Percentiles rank a stretch among this genome's conserved stretches.
Evolutionary conservation across 169 alveolate genomes (phyloP).

Genomic region (Cytauxzoon felis): DNA sequence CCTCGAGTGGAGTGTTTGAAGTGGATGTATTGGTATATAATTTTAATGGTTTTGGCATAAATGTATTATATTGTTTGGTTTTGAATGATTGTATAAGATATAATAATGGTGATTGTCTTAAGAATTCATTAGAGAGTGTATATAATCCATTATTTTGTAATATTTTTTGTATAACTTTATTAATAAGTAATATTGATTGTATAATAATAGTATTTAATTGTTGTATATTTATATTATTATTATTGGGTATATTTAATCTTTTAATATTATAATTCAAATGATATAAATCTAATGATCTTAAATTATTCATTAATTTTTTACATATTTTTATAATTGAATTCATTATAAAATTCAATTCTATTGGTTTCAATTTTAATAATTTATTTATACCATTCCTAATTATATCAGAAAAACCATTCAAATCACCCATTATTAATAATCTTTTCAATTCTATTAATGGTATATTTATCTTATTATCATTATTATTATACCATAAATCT

Average conservation of each 20-base stretch:
- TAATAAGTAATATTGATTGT: slow-evolving; percentile 31
- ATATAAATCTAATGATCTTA: slow-evolving; percentile 36
- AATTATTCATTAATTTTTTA: slow-evolving; percentile 5
- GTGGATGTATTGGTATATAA: no score
- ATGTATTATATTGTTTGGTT: not conserved
- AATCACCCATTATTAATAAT: slow-evolving; percentile 22
- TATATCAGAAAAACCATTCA: slow-evolving; percentile 31
- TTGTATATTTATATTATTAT: slow-evolving; percentile 1
- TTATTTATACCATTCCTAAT: slow-evolving; percentile 39
- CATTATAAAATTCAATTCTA: slow-evolving; percentile 46
- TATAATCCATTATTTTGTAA: slow-evolving; percentile 30
- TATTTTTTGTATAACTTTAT: slow-evolving; percentile 26
- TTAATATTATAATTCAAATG: slow-evolving; percentile 14
- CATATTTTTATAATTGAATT: slow-evolving; percentile 44
- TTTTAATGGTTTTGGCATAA: no score
- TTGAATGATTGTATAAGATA: slow-evolving; percentile 5
- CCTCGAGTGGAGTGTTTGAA: no score
- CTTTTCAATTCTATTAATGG: slow-evolving; percentile 47
- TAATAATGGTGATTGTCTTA: slow-evolving; percentile 29
- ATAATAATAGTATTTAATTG: slow-evolving; percentile 1
- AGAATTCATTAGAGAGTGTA: slow-evolving; percentile 38
- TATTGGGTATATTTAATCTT: not conserved
- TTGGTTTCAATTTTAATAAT: slow-evolving; percentile 32
- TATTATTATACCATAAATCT: slow-evolving; percentile 17
- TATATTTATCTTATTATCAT: slow-evolving; percentile 23